Evolutionary conservation across 2,329 filamentous ascomycete genomes (phyloP), one percentile per base, ranked within the genome.

Genomic region (Pseudogymnoascus sp.): DNA sequence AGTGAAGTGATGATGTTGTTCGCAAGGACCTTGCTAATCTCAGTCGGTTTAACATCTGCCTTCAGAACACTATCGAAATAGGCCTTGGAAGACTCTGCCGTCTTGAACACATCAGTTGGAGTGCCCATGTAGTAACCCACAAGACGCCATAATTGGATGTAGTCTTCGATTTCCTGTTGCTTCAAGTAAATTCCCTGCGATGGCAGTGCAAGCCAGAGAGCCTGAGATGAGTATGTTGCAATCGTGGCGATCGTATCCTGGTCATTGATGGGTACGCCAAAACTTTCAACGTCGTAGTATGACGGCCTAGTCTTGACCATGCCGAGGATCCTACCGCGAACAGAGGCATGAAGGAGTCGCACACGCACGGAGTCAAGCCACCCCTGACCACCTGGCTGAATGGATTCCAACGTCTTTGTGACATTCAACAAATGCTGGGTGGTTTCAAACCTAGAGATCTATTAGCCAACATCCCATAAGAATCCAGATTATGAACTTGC

Each of bases 391-490:
- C 84, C 86, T 0, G 88, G 89, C 66, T 87, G 78, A 67, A 93
- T 83, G 3, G 83, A 83, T 23, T 83, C 80, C 1, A 90, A 70
- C 6, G 84, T 85, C 45, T 79, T 76, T 4, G 88, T 88, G 59
- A 89, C 86, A 71, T 91, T 86, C 5, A 92, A 80, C 11, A 90
- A 83, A 72, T 90, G 86, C 71, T 92, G 89, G 2, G 87, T 87
- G 1, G 90, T 92, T 73, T 92, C 88, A 12, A 55, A 29, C 81
- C 73, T 12, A 81, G 75, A 3, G 21, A 35, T 19, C 3, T 26
- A 26, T 60, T 33, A 60, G 58, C 7, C 58, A 26, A 19, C 14
- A 6, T 7, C 19, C 5, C 16, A 21, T n/a, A 16, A 59, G 38
- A 31, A 41, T 64, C 65, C 65, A 62, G 23, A 29, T 64, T 14